Conservation (phyloP, 2,329 filamentous ascomycete genomes). For the Cytospora piceicola region DNA sequence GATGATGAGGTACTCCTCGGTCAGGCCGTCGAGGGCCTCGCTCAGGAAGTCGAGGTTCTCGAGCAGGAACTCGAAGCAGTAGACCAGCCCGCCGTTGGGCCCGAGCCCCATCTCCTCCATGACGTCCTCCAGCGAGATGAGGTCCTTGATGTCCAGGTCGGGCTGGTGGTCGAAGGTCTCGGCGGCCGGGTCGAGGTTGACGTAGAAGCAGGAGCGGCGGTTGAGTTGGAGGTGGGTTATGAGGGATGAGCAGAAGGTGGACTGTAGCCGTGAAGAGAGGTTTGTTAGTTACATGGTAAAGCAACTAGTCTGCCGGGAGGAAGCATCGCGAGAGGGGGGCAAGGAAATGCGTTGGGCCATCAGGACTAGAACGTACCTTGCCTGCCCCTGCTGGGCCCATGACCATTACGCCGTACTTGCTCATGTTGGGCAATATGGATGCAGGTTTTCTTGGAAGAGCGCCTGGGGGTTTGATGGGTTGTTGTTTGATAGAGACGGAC, state of each 20-base stretch:
- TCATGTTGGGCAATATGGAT: conserved; percentile 60
- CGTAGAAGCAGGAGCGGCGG: conserved; percentile 93
- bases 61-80: conserved; percentile 95
- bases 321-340: background rate
- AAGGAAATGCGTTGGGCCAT: conserved; percentile 14
- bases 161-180: conserved; percentile 90
- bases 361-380: conserved; percentile 62
- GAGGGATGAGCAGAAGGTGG: conserved; percentile 91
- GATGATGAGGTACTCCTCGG: conserved; percentile 95
- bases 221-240: conserved; percentile 92
- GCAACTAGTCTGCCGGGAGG: background rate
- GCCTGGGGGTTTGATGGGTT: conserved; percentile 5
- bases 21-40: conserved; percentile 80
- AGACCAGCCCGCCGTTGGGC: conserved; percentile 90
- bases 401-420: conserved; percentile 91
- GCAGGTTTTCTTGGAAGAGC: background rate
- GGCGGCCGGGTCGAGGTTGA: conserved; percentile 97
- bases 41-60: conserved; percentile 93
- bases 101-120: conserved; percentile 94
- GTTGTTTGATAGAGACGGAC: background rate
- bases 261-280: conserved; percentile 52
- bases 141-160: conserved; percentile 92
- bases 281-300: background rate
- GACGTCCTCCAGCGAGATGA: conserved; percentile 91
- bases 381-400: conserved; percentile 96